Base-by-base conservation (phyloP, 78 protist species). In the Dictyostelium firmibasis region DNA sequence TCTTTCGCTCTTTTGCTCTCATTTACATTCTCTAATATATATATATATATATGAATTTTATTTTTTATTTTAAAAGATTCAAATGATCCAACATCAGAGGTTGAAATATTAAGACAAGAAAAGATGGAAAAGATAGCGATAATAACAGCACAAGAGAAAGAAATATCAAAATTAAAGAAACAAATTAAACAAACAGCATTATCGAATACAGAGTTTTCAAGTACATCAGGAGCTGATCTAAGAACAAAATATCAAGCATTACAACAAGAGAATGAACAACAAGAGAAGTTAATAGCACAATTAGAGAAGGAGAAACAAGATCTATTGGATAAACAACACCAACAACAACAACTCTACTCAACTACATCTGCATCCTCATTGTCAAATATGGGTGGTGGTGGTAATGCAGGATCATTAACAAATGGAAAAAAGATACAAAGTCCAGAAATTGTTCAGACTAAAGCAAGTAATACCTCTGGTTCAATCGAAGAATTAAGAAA, bases 111-210 rank as follows among this genome's bases (percentile, higher is more conserved):
- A n/a, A 78, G 72, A 64, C 93, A 88, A 43, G 93, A 88, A 31
- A 88, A 88, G 25, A 60, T 88, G 18, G 93, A 88, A 88, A 88
- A 88, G 86, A 79, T 88, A 75, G 33, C 93, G 2, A 29, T 88
- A 10, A 88, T 88, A 3, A 44, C 93, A 16, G 31, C 25, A 27
- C 85, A 62, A 4, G 93, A 88, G 25, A 88, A 88, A 70, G 93
- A 88, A 44, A 88, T 88, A 78, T 14, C 81, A 60, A 88, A 79
- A 64, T 67, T 88, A 60, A 88, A 88, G 67, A 88, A 88, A n/a
- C 93, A 88, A 35, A 36, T 88, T 11, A 76, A 88, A 43, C 85
- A 88, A 33, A 78, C n/a, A 0, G 18, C 11, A 7, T 11, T 79
- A 4, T 50, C 82, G 1, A 79, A 88, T 31, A 25, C 81, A 18